Base-by-base conservation (phyloP, 495 filamentous ascomycete species). In the Bombardia bombarda region DNA sequence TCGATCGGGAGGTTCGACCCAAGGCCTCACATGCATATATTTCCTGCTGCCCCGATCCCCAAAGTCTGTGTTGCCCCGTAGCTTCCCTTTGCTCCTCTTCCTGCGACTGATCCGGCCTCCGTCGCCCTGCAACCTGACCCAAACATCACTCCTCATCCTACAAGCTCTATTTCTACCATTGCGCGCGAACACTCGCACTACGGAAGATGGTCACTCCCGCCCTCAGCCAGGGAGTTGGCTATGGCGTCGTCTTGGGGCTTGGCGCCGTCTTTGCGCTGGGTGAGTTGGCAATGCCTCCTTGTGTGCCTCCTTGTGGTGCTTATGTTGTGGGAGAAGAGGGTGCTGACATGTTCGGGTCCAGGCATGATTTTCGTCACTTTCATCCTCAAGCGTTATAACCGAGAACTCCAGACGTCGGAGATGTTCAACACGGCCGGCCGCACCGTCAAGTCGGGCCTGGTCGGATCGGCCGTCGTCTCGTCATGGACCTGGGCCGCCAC, bases 361-460 rank as follows among this genome's bases (percentile, higher is more conserved):
- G 53, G 45, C 50, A 68, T 68, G 72, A 73, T 79, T 38, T 57
- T 80, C 35, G 84, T 85, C 20, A 93, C 87, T 8, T 88, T 80
- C 71, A 76, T 85, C 39, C 67, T 93, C 42, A 87, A 83, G 57
- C 69, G 85, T 56, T 96, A 95, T 58, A 90, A 95, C 60, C 74
- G 87, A 69, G 90, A 97, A 66, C 74, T 95, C 6, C 90, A 95
- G 65, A 97, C 90, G 1, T 93, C 87, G 0, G 90, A 97, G 65
- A 95, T 93, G 86, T 97, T 96, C 77, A 88, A 78, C 46, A 97
- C 90, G 2, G 90, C 90, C 36, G 90, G 90, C 14, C 72, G 90
- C 35, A 94, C 90, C 8, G 90, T 97, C 53, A 97, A 95, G 55
- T 90, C 87, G 10, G 90, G 90, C 38, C 71, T 97, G 14, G 90